Percentiles rank a stretch among this genome's conserved stretches.
Conservation (phyloP, 345 rosid species). For the Litchi chinensis region DNA sequence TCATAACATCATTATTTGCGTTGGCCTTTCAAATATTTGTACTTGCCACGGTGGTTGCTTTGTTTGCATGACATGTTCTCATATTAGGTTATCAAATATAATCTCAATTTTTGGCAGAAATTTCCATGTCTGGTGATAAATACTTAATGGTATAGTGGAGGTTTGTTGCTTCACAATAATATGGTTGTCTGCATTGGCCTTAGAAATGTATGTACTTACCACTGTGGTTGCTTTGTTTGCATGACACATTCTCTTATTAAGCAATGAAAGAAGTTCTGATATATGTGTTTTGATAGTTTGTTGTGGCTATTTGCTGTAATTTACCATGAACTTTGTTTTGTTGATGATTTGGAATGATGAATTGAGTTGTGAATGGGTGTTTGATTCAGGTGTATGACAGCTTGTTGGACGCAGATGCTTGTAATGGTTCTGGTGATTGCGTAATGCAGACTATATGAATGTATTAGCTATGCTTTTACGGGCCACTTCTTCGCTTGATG, state of each 20-base stretch:
- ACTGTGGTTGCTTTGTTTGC: not conserved
- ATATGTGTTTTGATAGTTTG: not conserved
- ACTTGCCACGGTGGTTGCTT: not conserved
- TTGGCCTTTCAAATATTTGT: not conserved
- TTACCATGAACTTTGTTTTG: constrained; percentile 30
- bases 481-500: constrained; percentile 45
- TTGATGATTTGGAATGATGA: constrained; percentile 52
- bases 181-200: not conserved
- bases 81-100: not conserved
- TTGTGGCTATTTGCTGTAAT: constrained; percentile 5
- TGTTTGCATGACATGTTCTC: not conserved
- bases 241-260: not conserved
- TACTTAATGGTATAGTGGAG: not conserved
- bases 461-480: constrained; percentile 66
- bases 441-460: constrained; percentile 78
- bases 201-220: not conserved
- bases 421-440: constrained; percentile 90
- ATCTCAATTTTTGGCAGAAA: not conserved
- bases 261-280: constrained; percentile 3
- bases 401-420: constrained; percentile 89
- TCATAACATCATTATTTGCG: not conserved
- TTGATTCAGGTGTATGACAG: constrained; percentile 95
- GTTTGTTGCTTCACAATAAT: not conserved
- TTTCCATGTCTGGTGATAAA: not conserved
- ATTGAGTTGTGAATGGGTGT: constrained; percentile 75